Evolutionary conservation across 345 rosid species (phyloP), one percentile per base, ranked within the genome.

Genomic region (Eutrema heterophyllum): DNA sequence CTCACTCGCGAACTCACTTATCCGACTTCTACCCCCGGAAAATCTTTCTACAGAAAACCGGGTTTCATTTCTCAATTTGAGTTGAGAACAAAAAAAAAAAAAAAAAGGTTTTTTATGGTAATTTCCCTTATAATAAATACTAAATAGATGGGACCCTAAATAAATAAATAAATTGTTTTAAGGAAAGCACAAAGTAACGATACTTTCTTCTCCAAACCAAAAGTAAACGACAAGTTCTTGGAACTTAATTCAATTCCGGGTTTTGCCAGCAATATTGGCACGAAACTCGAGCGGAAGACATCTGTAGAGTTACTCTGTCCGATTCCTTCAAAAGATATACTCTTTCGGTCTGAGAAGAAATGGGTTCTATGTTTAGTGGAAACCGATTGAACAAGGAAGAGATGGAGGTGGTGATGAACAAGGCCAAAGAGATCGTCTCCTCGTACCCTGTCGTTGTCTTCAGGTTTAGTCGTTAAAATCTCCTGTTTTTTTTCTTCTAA

Each of bases 401-500:
- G 66, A 59, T 72, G 35, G 78, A 85, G 40, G 66, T 72, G 73
- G 89, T 82, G 36, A 56, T 79, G 53, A 68, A 70, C 76, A 87
- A 88, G 67, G 89, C 83, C 8, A 82, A 85, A 77, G 87, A 83
- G 75, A 78, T 87, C 59, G 85, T 85, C 27, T 55, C 87, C 35
- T 78, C 93, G 52, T 72, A 82, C 50, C 92, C 92, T 0, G 92
- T 84, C 32, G 86, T 88, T 27, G 86, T 90, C 65, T 90, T 88
- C 76, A 62, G 70, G 70, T 44, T 13, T 29, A 46, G 0, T 51
- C 60, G 2, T 21, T 6, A 6, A 39, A 60, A 48, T 40, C 10
- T 29, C 50, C 44, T 1, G 1, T 46, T 39, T 24, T 32, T 30
- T 18, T 14, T 3, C 30, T n/a, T n/a, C 9, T 11, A 9, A 33